Percentiles rank a stretch among this genome's conserved stretches.
Evolutionary conservation across 306 rosid species (phyloP).

Genomic region (Vicia faba): DNA sequence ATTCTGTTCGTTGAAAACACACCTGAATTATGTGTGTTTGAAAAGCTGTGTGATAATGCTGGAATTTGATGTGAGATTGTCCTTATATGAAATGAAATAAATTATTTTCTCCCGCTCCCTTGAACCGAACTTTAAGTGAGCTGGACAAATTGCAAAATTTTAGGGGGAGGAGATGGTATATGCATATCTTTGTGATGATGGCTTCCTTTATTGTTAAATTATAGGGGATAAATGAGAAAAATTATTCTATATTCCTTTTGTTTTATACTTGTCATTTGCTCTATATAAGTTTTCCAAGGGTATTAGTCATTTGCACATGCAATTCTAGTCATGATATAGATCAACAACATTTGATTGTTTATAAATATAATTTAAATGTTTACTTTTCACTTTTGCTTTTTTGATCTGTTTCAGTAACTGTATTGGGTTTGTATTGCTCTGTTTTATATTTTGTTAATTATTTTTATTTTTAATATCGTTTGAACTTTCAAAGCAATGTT

Average conservation of each 20-base stretch:
- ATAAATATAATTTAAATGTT: constrained; percentile 24
- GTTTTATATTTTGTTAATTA: constrained; percentile 7
- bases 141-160: constrained; percentile 4
- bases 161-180: constrained; percentile 8
- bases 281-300: constrained; percentile 8
- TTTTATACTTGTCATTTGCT: constrained; percentile 30
- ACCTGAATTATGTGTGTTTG: constrained; percentile 23
- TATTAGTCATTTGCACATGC: constrained; percentile 19
- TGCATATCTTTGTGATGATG: neutral
- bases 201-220: constrained; percentile 21
- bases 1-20: constrained; percentile 12
- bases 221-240: constrained; percentile 16
- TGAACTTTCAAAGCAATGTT: constrained; percentile 27
- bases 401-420: constrained; percentile 20
- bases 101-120: neutral
- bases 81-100: constrained; percentile 7
- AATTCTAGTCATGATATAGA: constrained; percentile 13
- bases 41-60: constrained; percentile 9
- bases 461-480: constrained; percentile 7
- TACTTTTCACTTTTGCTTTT: neutral
- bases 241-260: neutral
- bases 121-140: constrained; percentile 30
- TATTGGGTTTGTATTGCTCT: constrained; percentile 21
- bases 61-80: constrained; percentile 2
- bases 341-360: constrained; percentile 24